Conservation (phyloP, 805 yeast species). For the Hanseniaspora mollemarum region DNA sequence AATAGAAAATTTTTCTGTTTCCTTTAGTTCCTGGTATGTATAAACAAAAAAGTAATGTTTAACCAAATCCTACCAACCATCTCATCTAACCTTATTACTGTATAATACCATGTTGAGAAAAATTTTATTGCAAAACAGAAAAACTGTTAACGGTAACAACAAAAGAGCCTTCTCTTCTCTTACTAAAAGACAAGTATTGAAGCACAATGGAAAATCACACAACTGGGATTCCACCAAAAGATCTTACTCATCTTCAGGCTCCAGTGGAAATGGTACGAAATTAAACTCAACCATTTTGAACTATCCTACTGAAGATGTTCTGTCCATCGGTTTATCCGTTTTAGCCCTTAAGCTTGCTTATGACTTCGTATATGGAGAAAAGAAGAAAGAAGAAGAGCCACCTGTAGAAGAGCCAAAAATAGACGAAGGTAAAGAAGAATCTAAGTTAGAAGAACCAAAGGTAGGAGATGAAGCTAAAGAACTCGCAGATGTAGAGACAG, state of each 20-base stretch:
- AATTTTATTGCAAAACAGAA: neutral
- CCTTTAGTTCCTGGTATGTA: too few species aligned
- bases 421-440: too few species aligned
- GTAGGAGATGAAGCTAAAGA: neutral
- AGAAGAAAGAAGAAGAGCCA: slow-evolving; percentile 1
- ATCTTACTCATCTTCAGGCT: neutral
- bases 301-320: neutral
- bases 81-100: too few species aligned
- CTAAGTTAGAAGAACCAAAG: too few species aligned
- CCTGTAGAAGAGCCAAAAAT: neutral
- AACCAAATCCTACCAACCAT: too few species aligned
- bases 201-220: too few species aligned
- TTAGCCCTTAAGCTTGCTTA: neutral
- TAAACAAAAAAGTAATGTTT: too few species aligned
- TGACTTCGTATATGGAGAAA: neutral
- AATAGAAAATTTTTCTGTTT: too few species aligned
- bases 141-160: neutral
- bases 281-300: neutral
- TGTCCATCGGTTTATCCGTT: slow-evolving; percentile 5
- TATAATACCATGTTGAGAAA: slow-evolving; percentile 6
- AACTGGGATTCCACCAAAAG: neutral
- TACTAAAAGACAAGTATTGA: neutral
- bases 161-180: neutral
- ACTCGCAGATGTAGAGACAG: slow-evolving; percentile 16
- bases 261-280: neutral